phyloP scores from a whole-genome alignment of 306 rosid genomes.

The Senna tora region DNA sequence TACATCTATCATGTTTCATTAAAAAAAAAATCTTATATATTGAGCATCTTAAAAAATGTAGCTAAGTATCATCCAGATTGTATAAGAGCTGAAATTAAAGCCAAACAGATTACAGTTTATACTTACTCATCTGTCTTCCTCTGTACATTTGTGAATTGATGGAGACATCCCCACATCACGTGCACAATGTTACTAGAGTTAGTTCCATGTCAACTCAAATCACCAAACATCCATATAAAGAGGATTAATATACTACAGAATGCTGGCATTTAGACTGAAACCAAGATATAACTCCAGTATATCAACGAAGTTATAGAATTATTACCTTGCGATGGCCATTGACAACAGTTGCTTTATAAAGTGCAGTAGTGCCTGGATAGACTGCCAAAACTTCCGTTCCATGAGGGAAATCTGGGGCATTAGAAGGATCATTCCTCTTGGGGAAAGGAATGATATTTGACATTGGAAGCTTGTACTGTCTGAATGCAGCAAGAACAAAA shows the following conservation, averaged over 20 bases:
- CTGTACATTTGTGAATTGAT: neutral
- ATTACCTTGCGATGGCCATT: constrained; percentile 9
- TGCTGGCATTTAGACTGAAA: neutral
- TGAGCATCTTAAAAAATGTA: neutral
- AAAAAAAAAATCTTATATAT: too few relatives aligned
- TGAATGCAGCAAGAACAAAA: neutral
- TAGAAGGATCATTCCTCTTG: constrained; percentile 3
- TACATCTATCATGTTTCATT: neutral
- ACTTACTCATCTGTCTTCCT: constrained; percentile 4
- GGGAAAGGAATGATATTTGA: constrained; percentile 3
- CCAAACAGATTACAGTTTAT: neutral
- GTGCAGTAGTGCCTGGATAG: neutral
- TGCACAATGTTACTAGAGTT: neutral
- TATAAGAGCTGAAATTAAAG: neutral
- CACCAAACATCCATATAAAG: neutral
- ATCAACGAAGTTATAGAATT: neutral
- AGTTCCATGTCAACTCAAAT: neutral
- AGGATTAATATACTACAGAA: neutral
- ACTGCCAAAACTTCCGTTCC: neutral
- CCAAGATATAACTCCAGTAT: neutral
- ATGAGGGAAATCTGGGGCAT: neutral
- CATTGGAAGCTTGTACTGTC: constrained; percentile 5
- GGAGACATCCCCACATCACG: neutral
- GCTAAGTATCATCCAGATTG: neutral
- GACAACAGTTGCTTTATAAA: constrained; percentile 2